Evolutionary conservation across 805 yeast species (phyloP).

Genomic region (Hemisphaericaspora nanyangensis): DNA sequence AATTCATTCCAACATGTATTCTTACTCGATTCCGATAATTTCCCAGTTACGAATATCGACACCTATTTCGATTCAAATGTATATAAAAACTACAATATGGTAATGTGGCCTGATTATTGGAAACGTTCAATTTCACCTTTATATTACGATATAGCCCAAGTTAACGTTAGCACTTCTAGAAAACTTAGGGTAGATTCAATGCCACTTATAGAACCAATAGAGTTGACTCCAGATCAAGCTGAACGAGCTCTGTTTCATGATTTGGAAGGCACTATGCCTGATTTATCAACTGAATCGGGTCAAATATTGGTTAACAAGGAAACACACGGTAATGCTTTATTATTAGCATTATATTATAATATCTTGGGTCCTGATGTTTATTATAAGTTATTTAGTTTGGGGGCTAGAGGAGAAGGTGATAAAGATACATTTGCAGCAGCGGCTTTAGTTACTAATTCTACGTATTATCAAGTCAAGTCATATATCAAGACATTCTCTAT

Average conservation of each 20-base stretch:
- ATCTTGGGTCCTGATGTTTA: conserved; percentile 60
- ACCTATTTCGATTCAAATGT: conserved; percentile 42
- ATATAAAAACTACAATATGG: conserved; percentile 45
- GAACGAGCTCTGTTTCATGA: conserved; percentile 26
- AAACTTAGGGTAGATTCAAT: conserved; percentile 28
- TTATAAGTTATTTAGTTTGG: conserved; percentile 65
- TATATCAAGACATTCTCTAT: conserved; percentile 18
- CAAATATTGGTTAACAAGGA: conserved; percentile 60
- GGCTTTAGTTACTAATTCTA: conserved; percentile 28
- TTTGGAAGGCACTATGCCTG: conserved; percentile 53
- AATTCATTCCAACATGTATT: conserved; percentile 50
- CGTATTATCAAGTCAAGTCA: conserved; percentile 16
- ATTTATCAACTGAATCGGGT: conserved; percentile 68
- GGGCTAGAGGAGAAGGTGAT: conserved; percentile 75
- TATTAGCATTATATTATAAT: conserved; percentile 62
- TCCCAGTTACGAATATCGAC: conserved; percentile 40
- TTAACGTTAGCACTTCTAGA: conserved; percentile 23
- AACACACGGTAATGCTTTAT: conserved; percentile 51
- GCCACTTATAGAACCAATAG: conserved; percentile 27
- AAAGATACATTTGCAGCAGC: conserved; percentile 73
- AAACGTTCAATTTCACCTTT: conserved; percentile 60
- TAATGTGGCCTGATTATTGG: conserved; percentile 72
- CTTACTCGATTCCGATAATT: conserved; percentile 49
- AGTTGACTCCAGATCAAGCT: conserved; percentile 30
- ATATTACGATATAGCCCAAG: conserved; percentile 44